Evolutionary conservation across 2,329 filamentous ascomycete species (phyloP), one percentile per base, ranked within the genome.

Genomic region (Didymella sp.): DNA sequence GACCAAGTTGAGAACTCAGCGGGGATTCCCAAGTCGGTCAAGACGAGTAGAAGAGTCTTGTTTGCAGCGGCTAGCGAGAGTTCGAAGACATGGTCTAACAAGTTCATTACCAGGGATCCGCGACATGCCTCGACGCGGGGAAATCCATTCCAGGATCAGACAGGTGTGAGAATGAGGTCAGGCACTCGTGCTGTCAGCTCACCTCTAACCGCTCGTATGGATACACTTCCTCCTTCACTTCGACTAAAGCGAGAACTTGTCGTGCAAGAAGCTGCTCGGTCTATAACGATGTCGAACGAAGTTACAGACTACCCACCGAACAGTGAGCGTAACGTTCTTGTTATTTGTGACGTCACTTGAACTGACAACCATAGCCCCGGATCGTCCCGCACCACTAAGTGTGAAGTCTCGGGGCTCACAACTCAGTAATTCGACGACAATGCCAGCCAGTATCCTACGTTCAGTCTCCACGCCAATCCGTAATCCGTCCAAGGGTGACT

Each of bases 341-440:
- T 3, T 6, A n/a, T 3, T 4, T 9, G 4, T 13, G 19, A 27
- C 19, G 8, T 27, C 15, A 17, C 7, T 8, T 5, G 3, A 7
- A 9, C 33, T 58, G 3, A 58, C 8, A 6, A 19, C 21, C 19
- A 12, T 19, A 68, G 65, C 68, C 8, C 71, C 71, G 0, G 71
- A 72, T 28, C 68, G 71, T 22, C 70, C 71, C 8, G 63, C 63
- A 4, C 70, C 71, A 2, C 61, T 72, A 0, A 67, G 58, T 6
- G 46, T 69, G 19, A 58, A 52, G 45, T 59, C 63, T 6, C 50
- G 58, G 0, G 46, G 50, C 27, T 65, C 64, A 7, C 42, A 40
- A 9, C 40, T 33, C 6, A 58, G 43, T 8, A 49, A 38, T n/a
- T 44, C 45, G 4, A 59, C 43, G 21, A 37, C 28, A 8, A 42